Evolutionary conservation across 495 filamentous ascomycete species (phyloP).

Genomic region (Elasticomyces elasticus): DNA sequence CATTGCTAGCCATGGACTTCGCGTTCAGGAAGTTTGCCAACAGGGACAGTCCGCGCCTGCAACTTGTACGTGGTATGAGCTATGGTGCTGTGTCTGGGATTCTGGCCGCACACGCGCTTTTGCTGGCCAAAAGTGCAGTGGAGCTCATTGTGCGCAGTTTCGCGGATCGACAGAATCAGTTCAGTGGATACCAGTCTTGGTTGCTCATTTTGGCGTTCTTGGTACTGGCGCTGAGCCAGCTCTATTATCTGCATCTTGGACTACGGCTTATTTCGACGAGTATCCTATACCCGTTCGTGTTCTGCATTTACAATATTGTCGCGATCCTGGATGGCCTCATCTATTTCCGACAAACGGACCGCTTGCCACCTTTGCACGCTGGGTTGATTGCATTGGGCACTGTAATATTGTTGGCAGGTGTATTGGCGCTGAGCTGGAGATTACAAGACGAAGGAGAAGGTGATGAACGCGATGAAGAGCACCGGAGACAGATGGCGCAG

Average conservation of each 20-base stretch:
- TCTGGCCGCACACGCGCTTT: constrained; percentile 81
- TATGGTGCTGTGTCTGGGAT: constrained; percentile 80
- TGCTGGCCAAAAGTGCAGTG: constrained; percentile 93
- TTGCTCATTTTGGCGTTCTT: constrained; percentile 77
- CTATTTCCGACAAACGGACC: constrained; percentile 83
- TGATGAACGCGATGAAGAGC: neutral
- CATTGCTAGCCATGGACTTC: constrained; percentile 50
- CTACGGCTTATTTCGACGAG: constrained; percentile 91
- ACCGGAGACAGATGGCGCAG: constrained; percentile 6
- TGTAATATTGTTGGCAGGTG: constrained; percentile 71
- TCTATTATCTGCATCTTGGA: constrained; percentile 91
- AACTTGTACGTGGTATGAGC: constrained; percentile 75
- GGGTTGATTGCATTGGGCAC: constrained; percentile 82
- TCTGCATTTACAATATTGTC: constrained; percentile 99
- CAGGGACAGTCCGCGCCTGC: constrained; percentile 43
- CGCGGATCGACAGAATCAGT: constrained; percentile 80
- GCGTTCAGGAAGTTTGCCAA: constrained; percentile 11
- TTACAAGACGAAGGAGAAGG: constrained; percentile 49
- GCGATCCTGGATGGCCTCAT: constrained; percentile 95
- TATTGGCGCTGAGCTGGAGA: constrained; percentile 89
- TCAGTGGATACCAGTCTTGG: constrained; percentile 97
- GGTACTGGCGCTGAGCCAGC: constrained; percentile 72
- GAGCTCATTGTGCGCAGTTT: constrained; percentile 92
- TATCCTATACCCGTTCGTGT: constrained; percentile 93
- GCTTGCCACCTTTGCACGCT: constrained; percentile 64